Evolutionary conservation across 2,329 filamentous ascomycete species (phyloP), one percentile per base, ranked within the genome.

Genomic region (Alternaria brassicae): DNA sequence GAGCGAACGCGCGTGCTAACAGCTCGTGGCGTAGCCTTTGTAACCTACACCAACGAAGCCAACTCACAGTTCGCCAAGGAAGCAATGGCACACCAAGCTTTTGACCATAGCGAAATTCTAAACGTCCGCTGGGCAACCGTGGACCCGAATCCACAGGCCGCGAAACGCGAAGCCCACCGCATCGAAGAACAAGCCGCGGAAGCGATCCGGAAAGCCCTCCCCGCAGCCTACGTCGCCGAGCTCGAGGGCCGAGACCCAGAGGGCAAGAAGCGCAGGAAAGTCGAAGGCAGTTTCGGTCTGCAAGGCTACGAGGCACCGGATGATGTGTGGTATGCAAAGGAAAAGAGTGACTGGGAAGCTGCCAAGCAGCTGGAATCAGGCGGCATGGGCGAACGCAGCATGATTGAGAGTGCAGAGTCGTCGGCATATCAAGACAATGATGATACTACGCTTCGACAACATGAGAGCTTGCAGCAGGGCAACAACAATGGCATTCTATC

Each of bases 81-180:
- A 78, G 91, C 95, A 1, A 98, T 99, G 94, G 91, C 92, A 5
- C 92, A 97, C 74, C 95, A 99, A 80, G 88, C 88, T 1, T 83
- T 99, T 27, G 95, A 99, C 72, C 90, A 98, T 77, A 89, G 88
- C 63, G 95, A 99, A 79, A 89, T 97, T 21, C 81, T 99, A 25
- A 99, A 99, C 77, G 93, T 99, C 47, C 86, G 96, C 63, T 99
- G 95, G 95, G 95, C 95, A 40, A 99, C 95, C 0, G 91, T 92
- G 6, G 95, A 99, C 74, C 95, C 95, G 1, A 99, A 99, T 69
- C 95, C 95, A 0, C 89, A 95, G 82, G 93, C 94, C 2, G 92
- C 97, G 77, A 96, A 96, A 65, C 86, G 96, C 60, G 95, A 99
- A 79, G 94, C 91, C 3, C 85, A 90, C 37, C 85, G 90, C 39